Conservation (phyloP, 2,329 filamentous ascomycete species). For the Apiospora malaysiana region DNA sequence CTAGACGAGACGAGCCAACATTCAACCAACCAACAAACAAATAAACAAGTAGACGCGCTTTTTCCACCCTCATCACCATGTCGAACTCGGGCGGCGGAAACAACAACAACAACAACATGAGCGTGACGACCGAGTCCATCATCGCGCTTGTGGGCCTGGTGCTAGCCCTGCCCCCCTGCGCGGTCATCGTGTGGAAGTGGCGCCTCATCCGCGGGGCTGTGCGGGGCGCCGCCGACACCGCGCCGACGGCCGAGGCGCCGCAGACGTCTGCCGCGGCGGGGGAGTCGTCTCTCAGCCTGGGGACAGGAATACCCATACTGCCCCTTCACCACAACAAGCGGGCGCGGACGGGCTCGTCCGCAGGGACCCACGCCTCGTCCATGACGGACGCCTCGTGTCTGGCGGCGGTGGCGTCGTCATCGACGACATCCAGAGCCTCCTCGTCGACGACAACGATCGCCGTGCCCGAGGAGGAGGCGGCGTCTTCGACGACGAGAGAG, state of each 20-base stretch:
- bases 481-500: neutral
- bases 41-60: neutral
- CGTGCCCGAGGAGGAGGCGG: neutral
- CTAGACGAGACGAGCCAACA: no score
- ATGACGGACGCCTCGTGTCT: neutral
- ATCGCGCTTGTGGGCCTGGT: neutral
- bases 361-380: neutral
- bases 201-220: neutral
- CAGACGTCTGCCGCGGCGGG: neutral
- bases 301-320: neutral
- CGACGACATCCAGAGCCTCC: neutral
- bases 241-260: neutral
- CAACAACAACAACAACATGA: neutral
- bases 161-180: neutral
- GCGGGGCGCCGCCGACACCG: neutral
- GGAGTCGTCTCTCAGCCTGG: neutral
- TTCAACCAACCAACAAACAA: no score
- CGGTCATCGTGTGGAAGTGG: slow-evolving; percentile 3
- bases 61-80: neutral
- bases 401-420: no score
- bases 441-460: neutral
- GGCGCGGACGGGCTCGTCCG: neutral
- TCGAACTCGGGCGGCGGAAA: neutral
- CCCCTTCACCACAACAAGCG: neutral
- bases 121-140: slow-evolving; percentile 6